These are phyloP conservation scores for Loxodes magnus DNA, from an alignment of 73 alveolate species.

Conservation along the genomic window DNA sequence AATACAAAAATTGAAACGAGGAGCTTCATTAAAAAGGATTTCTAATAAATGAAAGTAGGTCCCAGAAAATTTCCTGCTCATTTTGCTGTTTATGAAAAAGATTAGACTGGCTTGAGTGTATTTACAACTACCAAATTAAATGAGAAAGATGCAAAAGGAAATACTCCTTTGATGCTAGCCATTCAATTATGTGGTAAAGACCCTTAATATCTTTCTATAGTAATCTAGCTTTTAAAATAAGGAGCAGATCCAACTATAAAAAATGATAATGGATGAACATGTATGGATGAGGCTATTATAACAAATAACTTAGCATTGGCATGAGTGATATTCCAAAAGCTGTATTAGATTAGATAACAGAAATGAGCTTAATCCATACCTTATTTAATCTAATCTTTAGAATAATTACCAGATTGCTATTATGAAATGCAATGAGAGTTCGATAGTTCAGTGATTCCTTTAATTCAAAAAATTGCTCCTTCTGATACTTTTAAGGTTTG, in stretches of 20 bases:
- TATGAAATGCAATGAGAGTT: slow-evolving; percentile 82
- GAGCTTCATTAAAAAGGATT: no score
- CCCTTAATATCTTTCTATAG: slow-evolving; percentile 35
- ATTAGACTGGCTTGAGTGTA: no score
- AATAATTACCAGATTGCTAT: slow-evolving; percentile 56
- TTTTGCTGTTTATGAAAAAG: no score
- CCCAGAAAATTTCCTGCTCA: no score
- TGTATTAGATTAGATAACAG: slow-evolving; percentile 23
- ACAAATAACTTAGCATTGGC: slow-evolving; percentile 38
- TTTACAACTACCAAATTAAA: no score
- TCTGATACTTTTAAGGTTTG: slow-evolving; percentile 64
- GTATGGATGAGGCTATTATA: slow-evolving; percentile 70
- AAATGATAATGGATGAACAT: slow-evolving; percentile 65
- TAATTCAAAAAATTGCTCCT: slow-evolving; percentile 63
- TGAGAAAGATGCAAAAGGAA: slow-evolving; percentile 49
- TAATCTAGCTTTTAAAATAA: slow-evolving; percentile 17
- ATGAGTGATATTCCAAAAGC: slow-evolving; percentile 54
- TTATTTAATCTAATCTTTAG: slow-evolving; percentile 21
- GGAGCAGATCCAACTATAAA: slow-evolving; percentile 61
- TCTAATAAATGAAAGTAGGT: no score
- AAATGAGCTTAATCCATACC: slow-evolving; percentile 32
- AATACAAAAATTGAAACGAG: no score
- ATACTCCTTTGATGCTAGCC: slow-evolving; percentile 62
- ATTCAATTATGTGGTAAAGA: slow-evolving; percentile 37
- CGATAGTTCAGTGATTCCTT: slow-evolving; percentile 54